Evolutionary conservation across 176 grass and related monocot genomes (phyloP).

Genomic region (Canna indica): DNA sequence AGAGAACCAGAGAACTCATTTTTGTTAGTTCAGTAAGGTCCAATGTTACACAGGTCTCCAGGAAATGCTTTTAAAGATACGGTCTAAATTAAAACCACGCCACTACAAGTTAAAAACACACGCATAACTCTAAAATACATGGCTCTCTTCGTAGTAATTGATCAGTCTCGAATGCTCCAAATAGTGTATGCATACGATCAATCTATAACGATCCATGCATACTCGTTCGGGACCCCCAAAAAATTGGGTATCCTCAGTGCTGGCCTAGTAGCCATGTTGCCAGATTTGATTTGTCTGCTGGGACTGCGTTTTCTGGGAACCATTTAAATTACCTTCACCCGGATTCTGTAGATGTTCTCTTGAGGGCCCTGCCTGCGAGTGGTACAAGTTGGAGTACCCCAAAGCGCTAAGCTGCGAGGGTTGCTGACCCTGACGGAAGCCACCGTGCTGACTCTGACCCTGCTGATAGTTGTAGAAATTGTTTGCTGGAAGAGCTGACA

Average conservation of each 20-base stretch:
- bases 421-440: conserved; percentile 64
- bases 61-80: neutral
- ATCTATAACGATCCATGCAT: neutral
- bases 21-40: conserved; percentile 10
- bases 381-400: conserved; percentile 32
- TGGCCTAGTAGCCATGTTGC: conserved; percentile 75
- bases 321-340: conserved; percentile 45
- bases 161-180: conserved; percentile 2
- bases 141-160: neutral
- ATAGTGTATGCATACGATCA: neutral
- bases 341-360: conserved; percentile 68
- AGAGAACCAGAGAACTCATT: neutral
- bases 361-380: conserved; percentile 41
- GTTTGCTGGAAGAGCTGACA: conserved; percentile 49
- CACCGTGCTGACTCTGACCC: conserved; percentile 62
- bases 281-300: conserved; percentile 48
- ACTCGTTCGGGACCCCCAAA: neutral
- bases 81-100: neutral
- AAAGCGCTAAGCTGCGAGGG: conserved; percentile 60
- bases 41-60: conserved; percentile 2
- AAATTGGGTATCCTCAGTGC: neutral
- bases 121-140: conserved; percentile 4
- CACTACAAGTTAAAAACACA: conserved; percentile 21
- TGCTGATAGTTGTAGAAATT: conserved; percentile 73
- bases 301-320: conserved; percentile 30